Conservation (phyloP, 177 flowering plant species). For the Vitis hybrid region DNA sequence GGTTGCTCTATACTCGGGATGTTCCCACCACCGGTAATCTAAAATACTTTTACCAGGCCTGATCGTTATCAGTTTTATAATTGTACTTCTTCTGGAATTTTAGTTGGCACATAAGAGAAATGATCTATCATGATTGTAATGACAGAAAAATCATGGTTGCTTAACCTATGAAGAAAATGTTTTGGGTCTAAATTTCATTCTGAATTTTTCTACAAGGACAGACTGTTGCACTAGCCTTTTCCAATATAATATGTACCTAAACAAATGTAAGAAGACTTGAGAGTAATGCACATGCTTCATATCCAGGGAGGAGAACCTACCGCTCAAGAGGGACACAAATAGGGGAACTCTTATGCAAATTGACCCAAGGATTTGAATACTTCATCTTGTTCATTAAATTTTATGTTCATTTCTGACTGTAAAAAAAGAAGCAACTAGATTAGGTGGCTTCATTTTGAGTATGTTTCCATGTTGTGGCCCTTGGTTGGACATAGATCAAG, state of each 20-base stretch:
- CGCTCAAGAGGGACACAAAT: neutral
- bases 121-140: neutral
- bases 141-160: neutral
- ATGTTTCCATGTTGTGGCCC: neutral
- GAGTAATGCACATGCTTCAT: neutral
- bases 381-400: neutral
- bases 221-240: neutral
- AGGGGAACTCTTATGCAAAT: neutral
- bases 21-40: constrained; percentile 80
- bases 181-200: neutral
- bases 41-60: neutral
- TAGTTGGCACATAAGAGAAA: neutral
- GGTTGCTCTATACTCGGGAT: constrained; percentile 79
- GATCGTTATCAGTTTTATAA: neutral
- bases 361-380: neutral
- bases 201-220: too few species aligned
- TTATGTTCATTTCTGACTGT: neutral
- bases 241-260: neutral
- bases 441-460: neutral
- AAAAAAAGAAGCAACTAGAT: neutral
- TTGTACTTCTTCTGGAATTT: constrained; percentile 1
- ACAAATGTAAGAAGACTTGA: neutral
- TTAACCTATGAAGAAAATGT: neutral
- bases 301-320: neutral
- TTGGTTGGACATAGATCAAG: neutral